phyloP scores from a whole-genome alignment of 75 land plant genomes.

The Cunninghamia lanceolata region DNA sequence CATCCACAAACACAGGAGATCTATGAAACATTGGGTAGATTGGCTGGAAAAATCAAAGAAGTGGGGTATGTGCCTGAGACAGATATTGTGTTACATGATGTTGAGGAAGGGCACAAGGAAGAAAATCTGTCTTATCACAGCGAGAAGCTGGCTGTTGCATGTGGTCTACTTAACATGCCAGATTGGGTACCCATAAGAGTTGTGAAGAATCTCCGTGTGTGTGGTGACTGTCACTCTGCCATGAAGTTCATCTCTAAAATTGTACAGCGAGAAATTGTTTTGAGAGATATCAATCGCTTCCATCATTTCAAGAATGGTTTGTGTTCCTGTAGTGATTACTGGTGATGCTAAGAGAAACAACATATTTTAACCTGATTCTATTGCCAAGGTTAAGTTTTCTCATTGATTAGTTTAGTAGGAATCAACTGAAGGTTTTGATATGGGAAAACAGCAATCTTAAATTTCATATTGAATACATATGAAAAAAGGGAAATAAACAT shows the following conservation, averaged over 20 bases:
- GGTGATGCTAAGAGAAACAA: neutral
- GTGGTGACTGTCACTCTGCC: slow-evolving; percentile 2
- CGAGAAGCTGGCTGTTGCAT: slow-evolving; percentile 67
- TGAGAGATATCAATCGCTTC: neutral
- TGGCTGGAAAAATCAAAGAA: slow-evolving; percentile 30
- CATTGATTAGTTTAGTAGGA: neutral
- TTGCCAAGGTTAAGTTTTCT: neutral
- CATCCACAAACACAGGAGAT: slow-evolving; percentile 20
- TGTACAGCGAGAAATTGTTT: slow-evolving; percentile 1
- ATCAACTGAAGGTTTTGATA: neutral
- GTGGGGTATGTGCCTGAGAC: slow-evolving; percentile 24
- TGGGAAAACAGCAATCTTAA: neutral
- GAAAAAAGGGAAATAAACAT: neutral
- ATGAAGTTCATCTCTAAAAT: neutral
- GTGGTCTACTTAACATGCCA: neutral
- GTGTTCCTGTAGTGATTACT: slow-evolving; percentile 5
- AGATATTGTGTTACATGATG: slow-evolving; percentile 58
- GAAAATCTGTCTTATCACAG: slow-evolving; percentile 48
- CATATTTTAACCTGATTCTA: neutral
- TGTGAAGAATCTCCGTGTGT: slow-evolving; percentile 5
- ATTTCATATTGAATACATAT: neutral
- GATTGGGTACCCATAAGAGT: neutral
- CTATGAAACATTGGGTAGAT: slow-evolving; percentile 12
- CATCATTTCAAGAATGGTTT: neutral
- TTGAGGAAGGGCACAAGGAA: slow-evolving; percentile 64